A percentile compares a stretch with the other conserved stretches of the same genome.
Evolutionary conservation across 108 stramenopile genomes (phyloP).

Genomic region (Cyclostephanos tholiformis): DNA sequence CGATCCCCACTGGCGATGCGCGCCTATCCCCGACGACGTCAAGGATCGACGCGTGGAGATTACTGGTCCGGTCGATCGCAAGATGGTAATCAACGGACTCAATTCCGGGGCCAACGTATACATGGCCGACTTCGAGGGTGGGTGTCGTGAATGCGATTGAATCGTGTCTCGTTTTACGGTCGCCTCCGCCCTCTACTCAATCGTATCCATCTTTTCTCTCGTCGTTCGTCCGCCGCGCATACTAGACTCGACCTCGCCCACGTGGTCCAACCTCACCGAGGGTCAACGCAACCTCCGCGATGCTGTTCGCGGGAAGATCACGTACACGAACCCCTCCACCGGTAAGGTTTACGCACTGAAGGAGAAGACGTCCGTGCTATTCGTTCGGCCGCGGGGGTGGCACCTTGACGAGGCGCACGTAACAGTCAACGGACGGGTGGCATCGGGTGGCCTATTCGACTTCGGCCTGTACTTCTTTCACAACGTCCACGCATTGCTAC

Average conservation of each 20-base stretch:
- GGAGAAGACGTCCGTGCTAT: conserved; percentile 72
- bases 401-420: conserved; percentile 94
- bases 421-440: conserved; percentile 80
- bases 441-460: conserved; percentile 87
- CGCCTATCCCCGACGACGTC: conserved; percentile 81
- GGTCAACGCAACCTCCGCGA: conserved; percentile 92
- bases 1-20: conserved; percentile 85
- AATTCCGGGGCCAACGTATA: conserved; percentile 90
- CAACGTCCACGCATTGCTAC: conserved; percentile 73
- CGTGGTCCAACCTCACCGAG: conserved; percentile 86
- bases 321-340: conserved; percentile 75
- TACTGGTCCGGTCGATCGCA: conserved; percentile 78
- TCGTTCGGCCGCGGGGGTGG: conserved; percentile 93
- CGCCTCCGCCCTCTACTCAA: not conserved
- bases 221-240: not conserved
- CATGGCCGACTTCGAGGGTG: conserved; percentile 93
- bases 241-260: conserved; percentile 78
- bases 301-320: conserved; percentile 86
- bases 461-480: conserved; percentile 94
- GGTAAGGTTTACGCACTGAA: conserved; percentile 88
- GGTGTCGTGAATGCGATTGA: not conserved
- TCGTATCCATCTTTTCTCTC: not conserved
- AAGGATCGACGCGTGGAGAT: conserved; percentile 92
- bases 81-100: conserved; percentile 96
- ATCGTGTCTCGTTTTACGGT: not conserved